Base-by-base conservation (phyloP, 768 basidiomycete genomes). In the Gyrodon lividus region DNA sequence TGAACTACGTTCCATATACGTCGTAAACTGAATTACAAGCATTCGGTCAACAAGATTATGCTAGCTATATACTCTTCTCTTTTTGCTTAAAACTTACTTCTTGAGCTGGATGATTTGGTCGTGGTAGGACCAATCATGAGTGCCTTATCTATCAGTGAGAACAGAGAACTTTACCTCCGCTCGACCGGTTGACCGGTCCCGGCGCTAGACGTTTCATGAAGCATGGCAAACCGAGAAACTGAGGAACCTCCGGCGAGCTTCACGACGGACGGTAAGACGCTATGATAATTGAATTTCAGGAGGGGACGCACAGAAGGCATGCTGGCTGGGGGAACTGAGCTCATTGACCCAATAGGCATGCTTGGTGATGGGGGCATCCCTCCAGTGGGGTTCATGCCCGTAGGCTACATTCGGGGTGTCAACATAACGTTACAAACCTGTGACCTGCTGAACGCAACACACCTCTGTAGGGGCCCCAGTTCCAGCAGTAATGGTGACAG, bases 401-500 rank as follows among this genome's bases (percentile, higher is more conserved):
- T 6, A 37, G 35, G 35, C 35, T 37, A 19, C 6, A 9, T 31
- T 1, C 14, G 8, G n/a, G 7, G 35, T 37, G 6, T 37, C 35
- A 37, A n/a, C n/a, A 37, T 5, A 37, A 10, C 17, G 7, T 19
- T 9, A 37, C 17, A 9, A 19, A 37, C 17, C 6, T 6, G 17
- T 37, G 17, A n/a, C n/a, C 35, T 9, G 16, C 35, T 7, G 13
- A 31, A 7, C 30, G 30, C 30, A 37, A 37, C 35, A 37, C 35
- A 37, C 35, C 16, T 17, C 17, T n/a, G 35, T 37, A 6, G 35
- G 35, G 6, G 35, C 14, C 1, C 6, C 35, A 47, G 54, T 55
- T 4, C 50, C 55, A 7, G 52, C 59, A 17, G 58, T 53, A 7
- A 26, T 7, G 13, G 31, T 31, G 20, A 44, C 61, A 40, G 60